Conservation (phyloP, 768 basidiomycete species). For the Agaricus blazei region DNA sequence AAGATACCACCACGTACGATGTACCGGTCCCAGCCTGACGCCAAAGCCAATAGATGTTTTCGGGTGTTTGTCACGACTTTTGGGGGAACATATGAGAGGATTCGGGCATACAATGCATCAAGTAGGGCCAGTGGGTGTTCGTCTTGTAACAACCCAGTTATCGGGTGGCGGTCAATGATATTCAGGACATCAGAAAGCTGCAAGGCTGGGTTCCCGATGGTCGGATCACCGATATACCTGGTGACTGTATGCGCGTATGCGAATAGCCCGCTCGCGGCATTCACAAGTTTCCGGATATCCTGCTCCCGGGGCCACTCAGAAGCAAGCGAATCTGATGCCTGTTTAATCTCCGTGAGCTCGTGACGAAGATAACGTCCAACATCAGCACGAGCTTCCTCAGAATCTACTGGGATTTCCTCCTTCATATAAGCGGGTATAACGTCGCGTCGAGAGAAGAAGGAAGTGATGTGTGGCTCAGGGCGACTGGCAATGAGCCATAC, state of each 20-base stretch:
- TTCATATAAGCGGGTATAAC: not conserved
- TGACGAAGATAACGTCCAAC: not conserved
- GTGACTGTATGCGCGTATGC: not conserved
- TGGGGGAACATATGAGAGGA: too few relatives aligned
- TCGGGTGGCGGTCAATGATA: too few relatives aligned
- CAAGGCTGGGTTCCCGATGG: too few relatives aligned
- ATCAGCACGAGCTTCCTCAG: not conserved
- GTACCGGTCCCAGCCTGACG: too few relatives aligned
- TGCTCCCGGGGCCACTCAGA: not conserved
- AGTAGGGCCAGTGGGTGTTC: too few relatives aligned
- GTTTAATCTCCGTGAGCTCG: not conserved
- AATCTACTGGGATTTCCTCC: not conserved
- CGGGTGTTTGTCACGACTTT: too few relatives aligned
- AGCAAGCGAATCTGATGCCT: not conserved
- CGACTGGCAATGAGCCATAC: conserved; percentile 1
- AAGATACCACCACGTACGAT: too few relatives aligned
- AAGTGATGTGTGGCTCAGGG: not conserved
- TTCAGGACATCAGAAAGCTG: too few relatives aligned
- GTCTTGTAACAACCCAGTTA: too few relatives aligned
- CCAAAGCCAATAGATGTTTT: too few relatives aligned
- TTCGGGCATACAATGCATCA: too few relatives aligned
- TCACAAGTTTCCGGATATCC: not conserved
- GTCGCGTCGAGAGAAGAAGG: not conserved
- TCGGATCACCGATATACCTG: not conserved
- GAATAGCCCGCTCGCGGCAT: not conserved